Evolutionary conservation across 2,329 filamentous ascomycete species (phyloP).

Genomic region (Dryadomyces sulphureus): DNA sequence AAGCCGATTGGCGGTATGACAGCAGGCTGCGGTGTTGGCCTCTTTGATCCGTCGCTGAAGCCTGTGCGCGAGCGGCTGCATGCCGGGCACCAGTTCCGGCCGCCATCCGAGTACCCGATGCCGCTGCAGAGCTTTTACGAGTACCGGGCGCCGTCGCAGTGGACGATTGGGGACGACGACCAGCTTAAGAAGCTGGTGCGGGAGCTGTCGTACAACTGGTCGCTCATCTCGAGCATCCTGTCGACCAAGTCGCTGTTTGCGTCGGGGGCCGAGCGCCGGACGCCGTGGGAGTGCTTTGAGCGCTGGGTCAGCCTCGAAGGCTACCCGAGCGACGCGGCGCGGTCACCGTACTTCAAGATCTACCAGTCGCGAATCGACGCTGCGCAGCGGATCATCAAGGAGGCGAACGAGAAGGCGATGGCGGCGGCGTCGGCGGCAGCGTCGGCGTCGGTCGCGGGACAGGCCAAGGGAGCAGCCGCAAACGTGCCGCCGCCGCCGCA

Average conservation of each 20-base stretch:
- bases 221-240: constrained; percentile 72
- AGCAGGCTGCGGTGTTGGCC: constrained; percentile 39
- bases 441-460: constrained; percentile 17
- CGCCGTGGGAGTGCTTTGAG: constrained; percentile 98
- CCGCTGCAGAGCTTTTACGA: constrained; percentile 85
- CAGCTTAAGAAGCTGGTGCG: constrained; percentile 72
- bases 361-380: constrained; percentile 47
- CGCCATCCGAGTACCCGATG: constrained; percentile 84
- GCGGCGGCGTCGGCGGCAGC: constrained; percentile 18
- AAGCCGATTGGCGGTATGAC: neutral
- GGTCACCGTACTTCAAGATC: constrained; percentile 83
- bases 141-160: constrained; percentile 72
- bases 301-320: constrained; percentile 89
- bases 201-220: constrained; percentile 97
- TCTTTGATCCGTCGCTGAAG: constrained; percentile 85
- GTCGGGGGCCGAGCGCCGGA: constrained; percentile 79
- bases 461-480: constrained; percentile 19
- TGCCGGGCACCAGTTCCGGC: constrained; percentile 81
- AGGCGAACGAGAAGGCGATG: constrained; percentile 35
- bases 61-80: constrained; percentile 79
- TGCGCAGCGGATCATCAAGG: constrained; percentile 38
- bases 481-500: constrained; percentile 12
- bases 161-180: constrained; percentile 82
- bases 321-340: constrained; percentile 81
- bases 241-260: constrained; percentile 59